A percentile compares a stretch with the other conserved stretches of the same genome.
Evolutionary conservation across 1,284 basidiomycete species (phyloP).

Genomic region (Trichosporon sp.): DNA sequence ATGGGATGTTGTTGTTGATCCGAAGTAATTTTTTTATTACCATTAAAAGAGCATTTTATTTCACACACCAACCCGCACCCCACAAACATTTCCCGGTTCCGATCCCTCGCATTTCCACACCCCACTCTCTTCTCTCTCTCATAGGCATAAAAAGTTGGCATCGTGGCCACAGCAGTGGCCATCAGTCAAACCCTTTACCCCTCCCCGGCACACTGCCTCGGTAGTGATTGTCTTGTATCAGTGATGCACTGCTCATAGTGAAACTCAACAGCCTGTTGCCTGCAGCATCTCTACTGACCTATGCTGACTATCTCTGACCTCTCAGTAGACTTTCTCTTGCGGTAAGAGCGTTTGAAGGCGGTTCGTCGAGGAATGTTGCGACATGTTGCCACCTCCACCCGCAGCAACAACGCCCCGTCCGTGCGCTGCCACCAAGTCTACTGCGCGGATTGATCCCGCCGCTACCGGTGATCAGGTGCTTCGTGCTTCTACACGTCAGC

Average conservation of each 20-base stretch:
- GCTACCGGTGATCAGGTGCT: no score
- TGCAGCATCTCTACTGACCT: not conserved
- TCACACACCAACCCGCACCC: not conserved
- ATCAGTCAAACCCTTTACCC: not conserved
- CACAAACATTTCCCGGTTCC: not conserved
- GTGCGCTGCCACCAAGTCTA: no score
- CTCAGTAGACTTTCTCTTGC: no score
- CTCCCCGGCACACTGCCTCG: not conserved
- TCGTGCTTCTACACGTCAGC: no score
- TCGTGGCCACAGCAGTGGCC: not conserved
- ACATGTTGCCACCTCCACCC: no score
- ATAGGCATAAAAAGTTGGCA: not conserved
- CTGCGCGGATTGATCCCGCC: no score
- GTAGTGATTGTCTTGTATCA: slow-evolving; percentile 2
- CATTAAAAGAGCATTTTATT: not conserved
- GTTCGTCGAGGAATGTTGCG: no score
- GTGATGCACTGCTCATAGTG: not conserved
- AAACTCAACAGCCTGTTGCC: not conserved
- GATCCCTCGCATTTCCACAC: not conserved
- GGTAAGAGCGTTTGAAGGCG: no score
- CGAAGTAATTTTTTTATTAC: not conserved
- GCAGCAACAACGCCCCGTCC: no score
- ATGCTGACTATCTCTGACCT: no score
- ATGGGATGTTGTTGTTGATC: not conserved
- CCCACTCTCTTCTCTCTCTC: not conserved